phyloP scores from a whole-genome alignment of 768 basidiomycete genomes.

The Candolleomyces eurysporus region DNA sequence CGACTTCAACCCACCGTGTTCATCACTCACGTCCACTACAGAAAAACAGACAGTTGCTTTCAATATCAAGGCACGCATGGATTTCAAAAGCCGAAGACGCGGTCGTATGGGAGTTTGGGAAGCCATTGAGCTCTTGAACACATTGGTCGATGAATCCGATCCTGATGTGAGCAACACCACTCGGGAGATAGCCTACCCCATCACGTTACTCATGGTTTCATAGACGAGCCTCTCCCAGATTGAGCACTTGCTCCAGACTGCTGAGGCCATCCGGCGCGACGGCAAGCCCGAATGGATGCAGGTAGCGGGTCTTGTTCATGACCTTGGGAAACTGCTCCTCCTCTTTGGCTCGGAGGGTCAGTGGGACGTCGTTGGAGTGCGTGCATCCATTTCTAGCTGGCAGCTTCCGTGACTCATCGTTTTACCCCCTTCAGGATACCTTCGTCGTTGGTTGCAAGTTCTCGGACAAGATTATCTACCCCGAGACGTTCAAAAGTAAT shows the following conservation, averaged over 20 bases:
- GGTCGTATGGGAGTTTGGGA: conserved; percentile 86
- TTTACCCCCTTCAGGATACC: conserved; percentile 34
- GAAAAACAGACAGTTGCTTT: conserved; percentile 87
- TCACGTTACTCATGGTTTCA: not conserved
- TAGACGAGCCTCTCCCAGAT: conserved; percentile 82
- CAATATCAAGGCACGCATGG: conserved; percentile 75
- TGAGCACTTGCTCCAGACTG: conserved; percentile 87
- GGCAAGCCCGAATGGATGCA: conserved; percentile 95
- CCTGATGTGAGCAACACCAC: conserved; percentile 59
- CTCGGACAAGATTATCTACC: conserved; percentile 81
- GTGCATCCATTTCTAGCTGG: conserved; percentile 18
- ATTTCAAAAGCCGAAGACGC: conserved; percentile 65
- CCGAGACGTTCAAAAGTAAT: conserved; percentile 72
- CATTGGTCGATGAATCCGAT: conserved; percentile 87
- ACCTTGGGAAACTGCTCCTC: conserved; percentile 84
- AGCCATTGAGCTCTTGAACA: conserved; percentile 85
- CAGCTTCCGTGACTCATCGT: conserved; percentile 13
- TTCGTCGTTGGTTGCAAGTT: conserved; percentile 82
- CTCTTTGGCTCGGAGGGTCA: conserved; percentile 86
- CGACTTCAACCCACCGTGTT: not conserved
- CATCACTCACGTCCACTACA: conserved; percentile 20
- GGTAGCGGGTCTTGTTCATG: conserved; percentile 82
- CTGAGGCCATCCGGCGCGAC: conserved; percentile 84
- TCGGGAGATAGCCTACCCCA: not conserved
- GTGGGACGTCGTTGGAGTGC: conserved; percentile 92